Conservation (phyloP, 805 yeast species). For the Hagleromyces aurorensis region DNA sequence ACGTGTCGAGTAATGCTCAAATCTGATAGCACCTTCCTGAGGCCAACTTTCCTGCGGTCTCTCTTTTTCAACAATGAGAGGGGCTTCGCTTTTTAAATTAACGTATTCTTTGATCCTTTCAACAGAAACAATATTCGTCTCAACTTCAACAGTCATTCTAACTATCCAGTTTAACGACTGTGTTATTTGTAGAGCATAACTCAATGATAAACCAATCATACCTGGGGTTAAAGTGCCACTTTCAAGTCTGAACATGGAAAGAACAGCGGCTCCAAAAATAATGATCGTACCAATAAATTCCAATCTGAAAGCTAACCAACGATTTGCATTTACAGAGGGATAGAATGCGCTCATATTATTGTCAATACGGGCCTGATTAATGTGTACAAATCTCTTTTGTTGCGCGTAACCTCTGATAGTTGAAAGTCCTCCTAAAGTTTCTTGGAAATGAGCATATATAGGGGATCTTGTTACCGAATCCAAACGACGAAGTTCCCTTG, state of each 20-base stretch:
- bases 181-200: slow-evolving; percentile 88
- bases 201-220: slow-evolving; percentile 85
- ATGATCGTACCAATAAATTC: slow-evolving; percentile 87
- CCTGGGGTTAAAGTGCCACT: slow-evolving; percentile 78
- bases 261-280: slow-evolving; percentile 77
- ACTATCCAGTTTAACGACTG: slow-evolving; percentile 96
- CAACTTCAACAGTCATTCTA: slow-evolving; percentile 97
- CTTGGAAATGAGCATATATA: slow-evolving; percentile 78
- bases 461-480: slow-evolving; percentile 78
- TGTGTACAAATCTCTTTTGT: slow-evolving; percentile 49
- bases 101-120: slow-evolving; percentile 91
- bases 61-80: slow-evolving; percentile 50
- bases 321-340: slow-evolving; percentile 85
- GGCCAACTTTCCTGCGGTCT: slow-evolving; percentile 79
- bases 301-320: slow-evolving; percentile 95
- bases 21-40: slow-evolving; percentile 52
- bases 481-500: slow-evolving; percentile 75
- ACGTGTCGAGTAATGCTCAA: slow-evolving; percentile 70
- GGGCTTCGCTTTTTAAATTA: slow-evolving; percentile 76
- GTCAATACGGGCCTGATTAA: slow-evolving; percentile 69
- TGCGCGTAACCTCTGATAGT: slow-evolving; percentile 72
- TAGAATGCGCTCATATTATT: slow-evolving; percentile 85
- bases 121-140: slow-evolving; percentile 92
- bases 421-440: slow-evolving; percentile 65
- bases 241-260: slow-evolving; percentile 62